phyloP scores from a whole-genome alignment of 768 basidiomycete genomes.

The Daedaleopsis sinensis region DNA sequence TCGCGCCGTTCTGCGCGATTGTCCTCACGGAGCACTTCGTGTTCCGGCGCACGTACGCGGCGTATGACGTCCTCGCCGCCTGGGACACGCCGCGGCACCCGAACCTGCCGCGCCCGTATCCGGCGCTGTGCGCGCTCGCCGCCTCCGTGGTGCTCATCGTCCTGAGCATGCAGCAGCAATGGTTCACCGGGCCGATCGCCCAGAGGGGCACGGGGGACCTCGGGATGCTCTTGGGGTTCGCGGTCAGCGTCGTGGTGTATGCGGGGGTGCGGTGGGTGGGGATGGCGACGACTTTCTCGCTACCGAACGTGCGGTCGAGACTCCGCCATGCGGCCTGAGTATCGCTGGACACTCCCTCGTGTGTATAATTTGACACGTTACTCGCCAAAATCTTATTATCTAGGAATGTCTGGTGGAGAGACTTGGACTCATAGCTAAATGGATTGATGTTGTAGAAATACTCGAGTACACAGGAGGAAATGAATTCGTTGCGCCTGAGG shows the following conservation, averaged over 20 bases:
- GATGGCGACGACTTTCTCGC: constrained; percentile 5
- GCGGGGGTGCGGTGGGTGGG: constrained; percentile 22
- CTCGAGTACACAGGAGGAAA: too few relatives aligned
- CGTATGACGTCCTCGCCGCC: constrained; percentile 36
- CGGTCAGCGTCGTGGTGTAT: constrained; percentile 22
- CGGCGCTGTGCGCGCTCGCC: constrained; percentile 44
- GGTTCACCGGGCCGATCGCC: constrained; percentile 55
- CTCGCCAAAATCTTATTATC: too few relatives aligned
- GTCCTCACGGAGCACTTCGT: constrained; percentile 48
- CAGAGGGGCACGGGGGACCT: constrained; percentile 49
- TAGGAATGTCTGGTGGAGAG: too few relatives aligned
- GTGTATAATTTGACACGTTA: too few relatives aligned
- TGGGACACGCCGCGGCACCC: constrained; percentile 41
- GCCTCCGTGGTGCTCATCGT: constrained; percentile 42
- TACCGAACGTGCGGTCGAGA: too few relatives aligned
- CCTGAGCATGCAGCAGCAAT: constrained; percentile 52
- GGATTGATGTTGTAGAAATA: too few relatives aligned
- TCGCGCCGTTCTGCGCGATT: constrained; percentile 40
- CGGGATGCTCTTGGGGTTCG: constrained; percentile 38
- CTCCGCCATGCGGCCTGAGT: too few relatives aligned
- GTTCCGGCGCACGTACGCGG: constrained; percentile 37
- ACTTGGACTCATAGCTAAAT: too few relatives aligned
- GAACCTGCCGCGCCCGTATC: constrained; percentile 43
- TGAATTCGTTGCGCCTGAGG: too few relatives aligned
- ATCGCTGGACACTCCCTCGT: too few relatives aligned